Conservation (phyloP, 2,329 filamentous ascomycete genomes). For the Zasmidium cellare region DNA sequence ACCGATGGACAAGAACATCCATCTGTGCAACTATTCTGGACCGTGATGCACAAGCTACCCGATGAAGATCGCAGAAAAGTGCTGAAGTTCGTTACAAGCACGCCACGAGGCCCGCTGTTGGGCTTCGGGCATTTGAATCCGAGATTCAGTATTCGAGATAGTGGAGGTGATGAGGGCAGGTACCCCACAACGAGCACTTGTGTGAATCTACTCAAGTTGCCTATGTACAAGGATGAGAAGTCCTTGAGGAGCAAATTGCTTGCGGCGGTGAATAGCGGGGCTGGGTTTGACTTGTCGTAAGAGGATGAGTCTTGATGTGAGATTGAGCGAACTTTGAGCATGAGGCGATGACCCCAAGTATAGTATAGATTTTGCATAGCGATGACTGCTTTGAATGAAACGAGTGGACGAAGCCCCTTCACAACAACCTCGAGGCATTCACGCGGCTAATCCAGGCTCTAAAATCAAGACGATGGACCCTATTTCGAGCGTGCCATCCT, state of each 20-base stretch:
- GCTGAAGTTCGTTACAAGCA: conserved; percentile 93
- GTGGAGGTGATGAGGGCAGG: conserved; percentile 70
- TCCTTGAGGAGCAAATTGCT: conserved; percentile 76
- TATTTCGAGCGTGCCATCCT: too few species aligned
- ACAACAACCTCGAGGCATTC: too few species aligned
- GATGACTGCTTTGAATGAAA: too few species aligned
- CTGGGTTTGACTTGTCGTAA: conserved; percentile 85
- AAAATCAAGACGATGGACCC: too few species aligned
- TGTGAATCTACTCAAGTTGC: conserved; percentile 90
- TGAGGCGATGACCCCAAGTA: too few species aligned
- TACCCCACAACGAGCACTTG: conserved; percentile 94
- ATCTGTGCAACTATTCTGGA: conserved; percentile 86
- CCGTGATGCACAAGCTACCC: conserved; percentile 73
- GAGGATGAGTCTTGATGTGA: too few species aligned
- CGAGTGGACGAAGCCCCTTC: too few species aligned
- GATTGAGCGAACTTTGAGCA: too few species aligned
- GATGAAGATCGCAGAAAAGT: conserved; percentile 81
- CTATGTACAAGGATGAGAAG: conserved; percentile 69
- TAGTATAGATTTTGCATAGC: too few species aligned
- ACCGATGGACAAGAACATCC: conserved; percentile 84
- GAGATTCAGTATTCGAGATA: conserved; percentile 85
- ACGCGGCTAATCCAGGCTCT: too few species aligned
- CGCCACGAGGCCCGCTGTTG: conserved; percentile 82
- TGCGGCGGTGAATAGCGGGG: conserved; percentile 85
- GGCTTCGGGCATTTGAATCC: conserved; percentile 87